Evolutionary conservation across 345 rosid genomes (phyloP).

Genomic region (Geranium rotundifolium): DNA sequence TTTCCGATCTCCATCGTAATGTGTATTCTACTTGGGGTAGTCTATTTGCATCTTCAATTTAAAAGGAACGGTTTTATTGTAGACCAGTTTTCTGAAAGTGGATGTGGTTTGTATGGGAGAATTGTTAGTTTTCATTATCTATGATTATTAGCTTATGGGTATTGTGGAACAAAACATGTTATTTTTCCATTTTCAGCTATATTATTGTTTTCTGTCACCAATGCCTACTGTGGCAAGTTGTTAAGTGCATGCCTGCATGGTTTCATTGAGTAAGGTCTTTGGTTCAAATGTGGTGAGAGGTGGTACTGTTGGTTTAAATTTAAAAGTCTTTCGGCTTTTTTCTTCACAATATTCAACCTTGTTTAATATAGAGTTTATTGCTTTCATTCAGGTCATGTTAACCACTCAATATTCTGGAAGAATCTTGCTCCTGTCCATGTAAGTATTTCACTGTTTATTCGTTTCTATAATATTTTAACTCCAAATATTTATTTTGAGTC

Average conservation of each 20-base stretch:
- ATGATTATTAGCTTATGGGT: too few species aligned
- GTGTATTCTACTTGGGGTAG: too few species aligned
- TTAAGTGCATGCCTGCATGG: too few species aligned
- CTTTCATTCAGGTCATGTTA: constrained; percentile 58
- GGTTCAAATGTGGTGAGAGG: too few species aligned
- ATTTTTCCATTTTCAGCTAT: not conserved
- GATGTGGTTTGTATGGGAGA: too few species aligned
- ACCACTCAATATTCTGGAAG: constrained; percentile 93
- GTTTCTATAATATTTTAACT: not conserved
- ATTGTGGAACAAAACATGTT: not conserved
- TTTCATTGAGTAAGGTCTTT: too few species aligned
- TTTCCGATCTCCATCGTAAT: too few species aligned
- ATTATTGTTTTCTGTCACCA: not conserved
- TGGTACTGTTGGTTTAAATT: not conserved
- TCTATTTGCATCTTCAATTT: too few species aligned
- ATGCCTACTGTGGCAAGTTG: too few species aligned
- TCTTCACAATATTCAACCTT: not conserved
- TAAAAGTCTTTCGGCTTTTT: not conserved
- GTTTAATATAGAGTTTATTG: constrained; percentile 3
- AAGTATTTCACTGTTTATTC: constrained; percentile 17
- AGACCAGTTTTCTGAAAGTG: too few species aligned
- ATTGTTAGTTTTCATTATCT: too few species aligned
- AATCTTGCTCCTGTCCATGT: constrained; percentile 62
- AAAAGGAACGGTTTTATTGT: too few species aligned
- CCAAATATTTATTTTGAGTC: not conserved